Evolutionary conservation across 2,329 filamentous ascomycete species (phyloP), one percentile per base, ranked within the genome.

Genomic region (Penicillium sp.): DNA sequence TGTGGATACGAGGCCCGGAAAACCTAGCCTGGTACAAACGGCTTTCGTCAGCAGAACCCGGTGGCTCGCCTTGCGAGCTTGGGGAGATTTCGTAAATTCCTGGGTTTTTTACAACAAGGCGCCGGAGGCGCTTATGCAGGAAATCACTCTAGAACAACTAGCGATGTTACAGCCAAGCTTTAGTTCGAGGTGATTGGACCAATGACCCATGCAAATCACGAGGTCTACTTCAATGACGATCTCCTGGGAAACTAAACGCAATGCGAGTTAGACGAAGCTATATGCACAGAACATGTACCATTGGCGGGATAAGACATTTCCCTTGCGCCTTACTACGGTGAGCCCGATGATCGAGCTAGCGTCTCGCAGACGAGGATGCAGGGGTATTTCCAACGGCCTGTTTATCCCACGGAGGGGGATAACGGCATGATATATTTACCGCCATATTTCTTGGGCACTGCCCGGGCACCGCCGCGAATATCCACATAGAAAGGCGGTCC

Each of bases 51-150:
- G 24, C 22, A 24, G 35, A 50, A 40, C 35, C 31, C 6, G 14
- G 43, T 53, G 11, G 35, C 10, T 44, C 16, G 24, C 41, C 18
- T 53, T 35, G n/a, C 43, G 22, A 35, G 14, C 36, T 19, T 49
- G 19, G 31, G 46, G 19, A 49, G 27, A 35, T 24, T 44, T 22
- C 16, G 22, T 18, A 54, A 18, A 31, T 51, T 46, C 22, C 24
- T 55, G 56, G 55, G 49, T 19, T 50, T 47, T 52, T 50, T 4
- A 55, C 59, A 57, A 37, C 56, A 58, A 33, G 22, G 53, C 54
- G 59, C 56, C 55, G 55, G 58, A 47, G 40, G 60, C 60, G 60
- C 62, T 64, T 64, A 64, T 64, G 62, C 62, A 61, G 60, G 54
- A 60, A 58, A 63, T 60, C 60, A 56, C 39, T 56, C 40, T 41